These are phyloP conservation scores for Crucibulum laeve DNA, from an alignment of 768 basidiomycete species.

Conservation along the genomic window DNA sequence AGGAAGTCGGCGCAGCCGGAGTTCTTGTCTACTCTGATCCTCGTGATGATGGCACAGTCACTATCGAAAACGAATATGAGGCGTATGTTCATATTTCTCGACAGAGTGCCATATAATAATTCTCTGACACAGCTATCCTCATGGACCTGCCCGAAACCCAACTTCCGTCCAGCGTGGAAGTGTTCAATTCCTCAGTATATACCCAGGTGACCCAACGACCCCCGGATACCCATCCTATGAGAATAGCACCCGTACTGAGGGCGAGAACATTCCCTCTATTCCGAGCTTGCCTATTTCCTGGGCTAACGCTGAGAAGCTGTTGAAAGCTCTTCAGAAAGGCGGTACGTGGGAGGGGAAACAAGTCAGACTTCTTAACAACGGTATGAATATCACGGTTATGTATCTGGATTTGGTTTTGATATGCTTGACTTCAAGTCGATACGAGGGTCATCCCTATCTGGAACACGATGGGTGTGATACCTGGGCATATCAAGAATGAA, in stretches of 20 bases:
- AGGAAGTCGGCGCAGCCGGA: conserved; percentile 77
- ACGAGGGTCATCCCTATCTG: conserved; percentile 83
- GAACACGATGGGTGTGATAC: conserved; percentile 84
- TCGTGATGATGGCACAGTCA: conserved; percentile 80
- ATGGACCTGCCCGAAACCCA: conserved; percentile 85
- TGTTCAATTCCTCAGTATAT: conserved; percentile 64
- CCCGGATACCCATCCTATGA: conserved; percentile 86
- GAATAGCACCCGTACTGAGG: conserved; percentile 62
- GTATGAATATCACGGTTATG: conserved; percentile 20
- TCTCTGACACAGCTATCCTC: too few species aligned
- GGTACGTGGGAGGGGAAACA: conserved; percentile 40
- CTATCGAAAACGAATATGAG: conserved; percentile 68
- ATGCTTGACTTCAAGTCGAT: conserved; percentile 63
- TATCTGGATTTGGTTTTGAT: neutral
- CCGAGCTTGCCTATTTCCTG: conserved; percentile 89
- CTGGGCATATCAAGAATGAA: conserved; percentile 80
- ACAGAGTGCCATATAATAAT: too few species aligned
- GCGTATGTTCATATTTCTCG: too few species aligned
- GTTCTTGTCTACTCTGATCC: conserved; percentile 84
- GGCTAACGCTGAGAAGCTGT: conserved; percentile 71
- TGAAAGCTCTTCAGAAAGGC: conserved; percentile 37
- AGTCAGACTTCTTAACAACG: conserved; percentile 53
- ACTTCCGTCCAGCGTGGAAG: conserved; percentile 85
- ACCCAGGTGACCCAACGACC: conserved; percentile 80
- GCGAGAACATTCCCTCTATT: conserved; percentile 63